Evolutionary conservation across 495 filamentous ascomycete genomes (phyloP), one percentile per base, ranked within the genome.

Genomic region (Chaetomium cochliodes): DNA sequence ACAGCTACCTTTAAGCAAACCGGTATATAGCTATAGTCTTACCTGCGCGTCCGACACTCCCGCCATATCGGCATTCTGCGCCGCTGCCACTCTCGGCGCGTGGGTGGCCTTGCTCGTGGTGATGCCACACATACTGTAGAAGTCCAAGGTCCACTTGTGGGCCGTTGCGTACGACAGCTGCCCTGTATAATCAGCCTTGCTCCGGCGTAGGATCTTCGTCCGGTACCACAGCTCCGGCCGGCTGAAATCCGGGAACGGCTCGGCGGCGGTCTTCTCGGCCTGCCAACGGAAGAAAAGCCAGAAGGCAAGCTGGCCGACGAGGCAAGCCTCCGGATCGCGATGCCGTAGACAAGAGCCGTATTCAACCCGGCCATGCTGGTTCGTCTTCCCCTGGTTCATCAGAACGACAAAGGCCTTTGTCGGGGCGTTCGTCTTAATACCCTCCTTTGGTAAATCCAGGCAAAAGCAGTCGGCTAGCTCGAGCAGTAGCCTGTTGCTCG

Each of bases 401-500:
- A 52, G 49, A 28, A 52, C 49, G 22, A 52, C 49, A 9, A 52
- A 28, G 49, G 49, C 49, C 49, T 52, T 52, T 9, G 49, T 52
- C 49, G 49, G 49, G 7, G 51, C 23, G 26, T 54, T 15, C 52
- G 13, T 30, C 9, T 54, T 54, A 22, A 37, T n/a, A 13, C n/a
- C n/a, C n/a, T n/a, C n/a, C n/a, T n/a, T n/a, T n/a, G n/a, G n/a
- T n/a, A n/a, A n/a, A n/a, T n/a, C 52, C 52, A 54, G 52, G 52
- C 52, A 54, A 37, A 54, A 54, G 52, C 52, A 54, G 52, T 54
- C 52, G 52, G 52, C 52, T 28, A 54, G 26, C 52, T 54, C 52
- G 52, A 54, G 52, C 2, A 0, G 26, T 28, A 54, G 52, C 52
- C 25, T 54, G 52, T 54, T 54, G 12, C 52, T 54, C 28, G 52